Conservation (phyloP, 2,329 filamentous ascomycete species). For the Stagonosporopsis chrysanthemi region DNA sequence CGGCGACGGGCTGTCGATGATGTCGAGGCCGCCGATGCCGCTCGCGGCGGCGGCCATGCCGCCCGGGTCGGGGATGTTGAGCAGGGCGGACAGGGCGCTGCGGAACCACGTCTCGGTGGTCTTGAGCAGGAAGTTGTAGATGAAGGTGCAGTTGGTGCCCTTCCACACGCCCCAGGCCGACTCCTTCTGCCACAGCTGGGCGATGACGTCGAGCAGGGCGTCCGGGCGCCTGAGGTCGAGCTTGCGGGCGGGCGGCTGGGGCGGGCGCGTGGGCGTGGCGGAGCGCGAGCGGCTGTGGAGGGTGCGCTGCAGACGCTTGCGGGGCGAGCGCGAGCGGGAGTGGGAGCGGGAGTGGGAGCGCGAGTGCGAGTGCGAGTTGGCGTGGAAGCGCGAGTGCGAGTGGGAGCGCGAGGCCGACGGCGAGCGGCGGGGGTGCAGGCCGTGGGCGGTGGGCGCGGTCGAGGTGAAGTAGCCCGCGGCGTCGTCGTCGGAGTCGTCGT, state of each 20-base stretch:
- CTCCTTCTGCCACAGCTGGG: constrained; percentile 87
- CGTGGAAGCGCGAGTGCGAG: constrained; percentile 48
- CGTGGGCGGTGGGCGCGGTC: constrained; percentile 59
- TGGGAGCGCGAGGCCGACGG: constrained; percentile 46
- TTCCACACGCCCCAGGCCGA: constrained; percentile 95
- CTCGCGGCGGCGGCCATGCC: no score
- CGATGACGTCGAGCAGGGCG: constrained; percentile 85
- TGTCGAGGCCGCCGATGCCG: constrained; percentile 71
- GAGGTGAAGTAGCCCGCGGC: constrained; percentile 79
- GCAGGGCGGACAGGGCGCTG: constrained; percentile 85
- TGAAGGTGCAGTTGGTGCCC: constrained; percentile 86
- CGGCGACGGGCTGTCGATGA: constrained; percentile 82
- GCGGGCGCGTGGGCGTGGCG: constrained; percentile 48
- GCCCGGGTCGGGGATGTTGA: constrained; percentile 82
- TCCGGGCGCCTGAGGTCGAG: constrained; percentile 77
- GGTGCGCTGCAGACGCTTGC: no score
- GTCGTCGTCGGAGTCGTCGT: constrained; percentile 77
- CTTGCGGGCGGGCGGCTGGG: constrained; percentile 62
- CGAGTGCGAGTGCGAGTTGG: constrained; percentile 37
- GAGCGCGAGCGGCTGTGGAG: constrained; percentile 35
- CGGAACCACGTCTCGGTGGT: constrained; percentile 92
- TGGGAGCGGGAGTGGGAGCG: constrained; percentile 44
- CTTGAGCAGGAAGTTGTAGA: constrained; percentile 86
- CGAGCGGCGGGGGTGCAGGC: no score
- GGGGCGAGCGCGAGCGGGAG: constrained; percentile 47